A percentile compares a stretch with the other conserved stretches of the same genome.
Evolutionary conservation across 1,284 basidiomycete species (phyloP).

Genomic region (Malassezia dermatis): DNA sequence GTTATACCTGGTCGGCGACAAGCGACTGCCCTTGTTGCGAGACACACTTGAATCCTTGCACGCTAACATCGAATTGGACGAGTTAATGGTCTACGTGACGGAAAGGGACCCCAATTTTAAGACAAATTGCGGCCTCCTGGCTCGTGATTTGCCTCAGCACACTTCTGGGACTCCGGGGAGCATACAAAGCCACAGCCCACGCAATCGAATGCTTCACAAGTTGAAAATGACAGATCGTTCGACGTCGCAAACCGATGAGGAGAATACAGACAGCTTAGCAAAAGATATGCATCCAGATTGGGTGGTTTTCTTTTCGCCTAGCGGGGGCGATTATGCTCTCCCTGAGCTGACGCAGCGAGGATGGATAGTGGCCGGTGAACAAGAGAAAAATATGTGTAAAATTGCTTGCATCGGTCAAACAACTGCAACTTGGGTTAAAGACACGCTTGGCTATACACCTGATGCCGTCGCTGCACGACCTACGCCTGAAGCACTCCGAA

Average conservation of each 20-base stretch:
- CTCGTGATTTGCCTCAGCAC: slow-evolving; percentile 21
- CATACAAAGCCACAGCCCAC: slow-evolving; percentile 13
- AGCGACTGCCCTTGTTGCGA: slow-evolving; percentile 28
- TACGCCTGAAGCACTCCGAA: slow-evolving; percentile 32
- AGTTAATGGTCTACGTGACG: slow-evolving; percentile 38
- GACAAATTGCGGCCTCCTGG: slow-evolving; percentile 23
- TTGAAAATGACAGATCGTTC: slow-evolving; percentile 6
- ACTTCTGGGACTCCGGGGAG: slow-evolving; percentile 1
- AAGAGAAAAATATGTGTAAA: slow-evolving; percentile 11
- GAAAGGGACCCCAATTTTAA: slow-evolving; percentile 25
- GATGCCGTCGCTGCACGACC: slow-evolving; percentile 37
- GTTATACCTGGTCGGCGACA: slow-evolving; percentile 41
- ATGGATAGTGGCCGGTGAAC: slow-evolving; percentile 26
- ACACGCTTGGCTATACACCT: slow-evolving; percentile 27
- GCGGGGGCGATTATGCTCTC: slow-evolving; percentile 38
- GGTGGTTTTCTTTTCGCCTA: slow-evolving; percentile 46
- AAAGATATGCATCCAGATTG: slow-evolving; percentile 29
- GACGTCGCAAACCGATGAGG: not conserved
- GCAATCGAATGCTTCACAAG: slow-evolving; percentile 17
- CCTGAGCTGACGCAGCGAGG: slow-evolving; percentile 25
- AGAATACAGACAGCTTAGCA: slow-evolving; percentile 6
- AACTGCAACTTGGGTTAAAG: slow-evolving; percentile 31
- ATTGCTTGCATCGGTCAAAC: slow-evolving; percentile 38
- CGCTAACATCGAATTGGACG: slow-evolving; percentile 25
- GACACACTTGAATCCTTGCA: slow-evolving; percentile 22